Percentiles rank a stretch among this genome's conserved stretches.
Conservation (phyloP, 805 yeast species). For the Starmerella bombi region DNA sequence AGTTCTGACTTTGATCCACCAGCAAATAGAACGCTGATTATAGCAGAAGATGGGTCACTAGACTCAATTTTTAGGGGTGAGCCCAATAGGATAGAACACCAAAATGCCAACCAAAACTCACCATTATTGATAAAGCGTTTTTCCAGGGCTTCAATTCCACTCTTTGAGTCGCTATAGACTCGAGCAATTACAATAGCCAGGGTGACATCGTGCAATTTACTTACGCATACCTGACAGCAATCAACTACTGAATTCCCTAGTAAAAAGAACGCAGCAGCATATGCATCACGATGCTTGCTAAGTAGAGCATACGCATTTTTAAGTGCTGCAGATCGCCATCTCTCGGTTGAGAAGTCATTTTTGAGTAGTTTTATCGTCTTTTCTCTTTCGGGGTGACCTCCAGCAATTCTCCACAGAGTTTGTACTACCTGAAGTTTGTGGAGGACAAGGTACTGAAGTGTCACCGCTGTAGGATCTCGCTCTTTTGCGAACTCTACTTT, state of each 20-base stretch:
- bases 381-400: constrained; percentile 64
- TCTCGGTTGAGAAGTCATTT: constrained; percentile 57
- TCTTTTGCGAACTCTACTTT: constrained; percentile 50
- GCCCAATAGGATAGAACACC: constrained; percentile 22
- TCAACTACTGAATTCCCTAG: constrained; percentile 66
- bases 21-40: constrained; percentile 1
- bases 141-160: constrained; percentile 34
- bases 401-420: constrained; percentile 71
- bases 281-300: constrained; percentile 74
- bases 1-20: too few species aligned
- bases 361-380: constrained; percentile 67
- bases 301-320: constrained; percentile 85
- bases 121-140: constrained; percentile 16
- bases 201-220: constrained; percentile 51
- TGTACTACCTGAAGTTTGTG: constrained; percentile 60
- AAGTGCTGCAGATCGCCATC: constrained; percentile 82
- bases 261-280: constrained; percentile 81
- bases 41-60: neutral
- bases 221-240: constrained; percentile 58
- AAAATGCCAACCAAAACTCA: constrained; percentile 7
- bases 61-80: neutral
- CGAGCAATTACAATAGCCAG: constrained; percentile 75
- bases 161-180: constrained; percentile 46
- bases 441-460: constrained; percentile 66
- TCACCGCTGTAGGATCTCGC: constrained; percentile 60